phyloP scores from a whole-genome alignment of 768 basidiomycete genomes.

The Hydnomerulius pinastri region DNA sequence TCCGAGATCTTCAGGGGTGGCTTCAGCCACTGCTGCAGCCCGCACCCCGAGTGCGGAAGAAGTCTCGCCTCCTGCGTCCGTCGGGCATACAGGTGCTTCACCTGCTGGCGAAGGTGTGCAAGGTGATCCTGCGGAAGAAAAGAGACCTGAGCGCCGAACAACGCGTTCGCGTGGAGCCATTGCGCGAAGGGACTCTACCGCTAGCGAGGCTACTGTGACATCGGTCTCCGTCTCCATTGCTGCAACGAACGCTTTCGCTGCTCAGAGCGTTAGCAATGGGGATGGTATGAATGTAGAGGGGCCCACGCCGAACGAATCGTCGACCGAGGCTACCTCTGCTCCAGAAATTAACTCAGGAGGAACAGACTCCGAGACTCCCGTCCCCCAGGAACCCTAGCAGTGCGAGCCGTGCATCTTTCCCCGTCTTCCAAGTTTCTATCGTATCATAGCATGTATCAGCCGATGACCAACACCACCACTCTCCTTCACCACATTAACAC shows the following conservation, averaged over 20 bases:
- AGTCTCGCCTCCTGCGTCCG: conserved; percentile 41
- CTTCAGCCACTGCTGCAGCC: conserved; percentile 10
- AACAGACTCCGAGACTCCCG: background rate
- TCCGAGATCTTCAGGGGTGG: conserved; percentile 41
- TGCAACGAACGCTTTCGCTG: conserved; percentile 15
- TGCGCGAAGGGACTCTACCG: conserved; percentile 51
- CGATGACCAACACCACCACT: background rate
- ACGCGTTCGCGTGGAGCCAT: conserved; percentile 45
- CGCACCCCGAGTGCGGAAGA: conserved; percentile 39
- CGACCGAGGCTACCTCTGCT: conserved; percentile 4
- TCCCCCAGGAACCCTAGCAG: conserved; percentile 3
- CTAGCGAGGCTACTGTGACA: conserved; percentile 48
- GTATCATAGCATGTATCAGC: background rate
- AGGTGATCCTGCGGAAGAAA: conserved; percentile 18
- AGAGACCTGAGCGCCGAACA: conserved; percentile 43
- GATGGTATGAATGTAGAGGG: conserved; percentile 19
- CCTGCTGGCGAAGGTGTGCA: conserved; percentile 18
- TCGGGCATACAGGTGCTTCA: conserved; percentile 26
- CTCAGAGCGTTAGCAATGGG: conserved; percentile 14
- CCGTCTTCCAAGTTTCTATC: background rate
- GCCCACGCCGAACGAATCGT: background rate
- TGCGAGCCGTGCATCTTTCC: background rate
- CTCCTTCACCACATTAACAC: conserved; percentile 5
- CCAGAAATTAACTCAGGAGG: conserved; percentile 6
- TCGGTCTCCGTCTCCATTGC: conserved; percentile 37